These are phyloP conservation scores for Quambalaria eucalypti DNA, from an alignment of 1,284 basidiomycete genomes.

Conservation along the genomic window DNA sequence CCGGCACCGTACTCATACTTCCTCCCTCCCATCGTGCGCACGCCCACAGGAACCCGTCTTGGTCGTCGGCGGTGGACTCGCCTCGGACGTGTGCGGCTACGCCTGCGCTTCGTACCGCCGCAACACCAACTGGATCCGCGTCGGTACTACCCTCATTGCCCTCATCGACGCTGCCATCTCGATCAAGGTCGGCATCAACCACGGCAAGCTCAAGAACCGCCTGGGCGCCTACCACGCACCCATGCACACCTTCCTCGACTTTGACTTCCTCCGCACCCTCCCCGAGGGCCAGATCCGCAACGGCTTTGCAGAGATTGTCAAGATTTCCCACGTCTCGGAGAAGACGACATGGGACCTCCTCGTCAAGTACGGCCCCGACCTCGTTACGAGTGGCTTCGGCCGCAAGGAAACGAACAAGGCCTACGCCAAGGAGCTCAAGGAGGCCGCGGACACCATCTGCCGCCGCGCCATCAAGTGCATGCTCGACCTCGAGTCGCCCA, in stretches of 20 bases:
- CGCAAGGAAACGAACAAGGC: slow-evolving; percentile 44
- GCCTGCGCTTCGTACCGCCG: slow-evolving; percentile 51
- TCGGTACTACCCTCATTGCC: slow-evolving; percentile 51
- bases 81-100: slow-evolving; percentile 48
- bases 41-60: slow-evolving; percentile 47
- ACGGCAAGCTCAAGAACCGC: slow-evolving; percentile 38
- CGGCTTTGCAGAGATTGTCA: slow-evolving; percentile 51
- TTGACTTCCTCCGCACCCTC: slow-evolving; percentile 50
- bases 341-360: slow-evolving; percentile 49
- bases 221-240: slow-evolving; percentile 51
- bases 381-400: slow-evolving; percentile 50
- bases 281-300: slow-evolving; percentile 51
- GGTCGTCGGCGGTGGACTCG: slow-evolving; percentile 50
- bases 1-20: too few relatives aligned
- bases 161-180: slow-evolving; percentile 51
- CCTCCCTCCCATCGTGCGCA: background rate
- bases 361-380: slow-evolving; percentile 50
- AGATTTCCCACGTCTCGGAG: slow-evolving; percentile 50
- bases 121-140: slow-evolving; percentile 51
- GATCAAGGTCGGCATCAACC: slow-evolving; percentile 48
- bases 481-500: slow-evolving; percentile 51
- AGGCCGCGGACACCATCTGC: slow-evolving; percentile 48
- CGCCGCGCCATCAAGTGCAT: slow-evolving; percentile 50
- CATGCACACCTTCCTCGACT: slow-evolving; percentile 51
- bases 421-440: slow-evolving; percentile 45